Conservation (phyloP, 192 early-diverging fungal genomes). For the Podila horticola region DNA sequence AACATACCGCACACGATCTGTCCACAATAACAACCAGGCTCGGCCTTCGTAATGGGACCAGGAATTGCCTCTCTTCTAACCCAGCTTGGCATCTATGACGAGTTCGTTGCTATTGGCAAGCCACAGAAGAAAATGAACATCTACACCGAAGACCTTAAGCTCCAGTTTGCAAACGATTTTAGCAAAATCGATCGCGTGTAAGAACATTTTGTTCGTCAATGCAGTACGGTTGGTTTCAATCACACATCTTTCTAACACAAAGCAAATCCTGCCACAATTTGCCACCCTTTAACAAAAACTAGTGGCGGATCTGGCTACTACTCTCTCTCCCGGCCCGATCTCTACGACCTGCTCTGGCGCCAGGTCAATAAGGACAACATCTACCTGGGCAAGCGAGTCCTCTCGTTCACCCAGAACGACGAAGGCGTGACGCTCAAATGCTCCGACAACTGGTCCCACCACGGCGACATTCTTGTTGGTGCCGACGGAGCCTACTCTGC, state of each 20-base stretch:
- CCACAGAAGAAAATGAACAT: neutral
- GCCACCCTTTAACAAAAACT: no score
- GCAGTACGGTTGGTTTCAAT: no score
- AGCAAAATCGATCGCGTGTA: no score
- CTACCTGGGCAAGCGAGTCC: constrained; percentile 8
- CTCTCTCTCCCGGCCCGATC: neutral
- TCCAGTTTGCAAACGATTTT: no score
- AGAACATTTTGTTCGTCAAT: no score
- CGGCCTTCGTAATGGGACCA: neutral
- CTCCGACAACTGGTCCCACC: neutral
- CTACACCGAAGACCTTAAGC: neutral
- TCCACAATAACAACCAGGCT: neutral
- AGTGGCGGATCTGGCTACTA: no score
- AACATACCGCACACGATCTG: no score
- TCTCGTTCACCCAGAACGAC: neutral
- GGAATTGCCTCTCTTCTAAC: neutral
- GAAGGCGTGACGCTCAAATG: neutral
- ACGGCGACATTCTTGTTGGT: constrained; percentile 8
- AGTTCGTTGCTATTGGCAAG: neutral
- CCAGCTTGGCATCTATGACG: neutral
- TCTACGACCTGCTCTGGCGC: neutral
- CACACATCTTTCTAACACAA: no score
- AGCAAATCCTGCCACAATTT: no score
- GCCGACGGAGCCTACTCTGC: neutral
- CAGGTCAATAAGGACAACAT: constrained; percentile 10